These are phyloP conservation scores for Eruca vesicaria DNA, from an alignment of 441 rosid genomes.

Conservation along the genomic window DNA sequence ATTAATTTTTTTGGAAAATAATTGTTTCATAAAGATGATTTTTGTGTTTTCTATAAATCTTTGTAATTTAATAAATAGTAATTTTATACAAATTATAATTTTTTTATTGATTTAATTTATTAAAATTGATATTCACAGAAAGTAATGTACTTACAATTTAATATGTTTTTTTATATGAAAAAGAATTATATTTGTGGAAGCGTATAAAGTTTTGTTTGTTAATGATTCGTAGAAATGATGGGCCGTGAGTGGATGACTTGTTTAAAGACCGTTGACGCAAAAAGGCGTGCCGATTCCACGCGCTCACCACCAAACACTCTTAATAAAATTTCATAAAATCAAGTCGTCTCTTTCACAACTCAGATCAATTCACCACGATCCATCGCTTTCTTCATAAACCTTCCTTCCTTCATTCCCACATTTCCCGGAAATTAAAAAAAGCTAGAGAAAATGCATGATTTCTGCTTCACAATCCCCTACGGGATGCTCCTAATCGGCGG, in stretches of 20 bases:
- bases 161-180: too few relatives aligned
- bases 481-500: slow-evolving; percentile 82
- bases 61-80: too few relatives aligned
- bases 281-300: background rate
- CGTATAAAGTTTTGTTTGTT: too few relatives aligned
- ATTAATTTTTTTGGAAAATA: too few relatives aligned
- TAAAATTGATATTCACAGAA: too few relatives aligned
- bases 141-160: too few relatives aligned
- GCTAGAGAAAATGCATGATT: slow-evolving; percentile 71
- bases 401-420: background rate
- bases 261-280: background rate
- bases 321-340: background rate
- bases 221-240: background rate
- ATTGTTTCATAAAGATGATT: too few relatives aligned
- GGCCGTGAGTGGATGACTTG: background rate
- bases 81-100: too few relatives aligned
- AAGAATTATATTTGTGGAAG: too few relatives aligned
- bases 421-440: background rate
- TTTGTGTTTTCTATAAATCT: too few relatives aligned
- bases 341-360: background rate
- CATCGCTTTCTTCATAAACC: background rate
- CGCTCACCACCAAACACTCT: background rate
- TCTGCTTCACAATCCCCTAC: slow-evolving; percentile 96
- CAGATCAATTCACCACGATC: background rate
- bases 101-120: too few relatives aligned